A percentile compares a stretch with the other conserved stretches of the same genome.
Evolutionary conservation across 768 basidiomycete genomes (phyloP).

Genomic region (Lactarius vividus): DNA sequence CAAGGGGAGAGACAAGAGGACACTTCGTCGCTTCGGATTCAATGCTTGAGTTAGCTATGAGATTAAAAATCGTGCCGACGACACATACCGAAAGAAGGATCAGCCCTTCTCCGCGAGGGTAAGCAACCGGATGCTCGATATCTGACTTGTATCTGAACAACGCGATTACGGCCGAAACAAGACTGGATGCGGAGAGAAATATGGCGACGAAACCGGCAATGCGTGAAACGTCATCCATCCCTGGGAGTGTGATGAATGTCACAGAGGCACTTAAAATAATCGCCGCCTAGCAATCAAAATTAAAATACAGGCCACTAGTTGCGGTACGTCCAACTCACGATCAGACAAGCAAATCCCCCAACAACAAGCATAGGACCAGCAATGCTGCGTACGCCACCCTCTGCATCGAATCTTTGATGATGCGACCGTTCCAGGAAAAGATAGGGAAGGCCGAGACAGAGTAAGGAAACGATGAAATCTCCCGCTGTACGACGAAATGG

Average conservation of each 20-base stretch:
- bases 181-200: conserved; percentile 64
- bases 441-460: conserved; percentile 80
- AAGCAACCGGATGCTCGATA: conserved; percentile 49
- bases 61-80: conserved; percentile 11
- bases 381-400: conserved; percentile 46
- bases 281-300: conserved; percentile 54
- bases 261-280: conserved; percentile 78
- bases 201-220: conserved; percentile 66
- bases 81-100: conserved; percentile 48
- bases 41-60: conserved; percentile 18
- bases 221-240: conserved; percentile 60
- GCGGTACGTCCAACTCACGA: conserved; percentile 28
- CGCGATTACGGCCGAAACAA: conserved; percentile 66
- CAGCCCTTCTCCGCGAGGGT: conserved; percentile 51
- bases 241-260: conserved; percentile 77
- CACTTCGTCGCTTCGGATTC: conserved; percentile 49
- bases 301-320: conserved; percentile 4
- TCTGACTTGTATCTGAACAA: conserved; percentile 70
- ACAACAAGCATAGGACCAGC: conserved; percentile 60
- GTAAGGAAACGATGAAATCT: conserved; percentile 56
- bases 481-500: conserved; percentile 49
- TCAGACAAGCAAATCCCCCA: conserved; percentile 49
- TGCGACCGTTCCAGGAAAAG: conserved; percentile 59
- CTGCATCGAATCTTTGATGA: conserved; percentile 54
- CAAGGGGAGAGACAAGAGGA: conserved; percentile 68